Conservation (phyloP, 129 eudicot genomes). For the Rutidosis leptorrhynchoides region DNA sequence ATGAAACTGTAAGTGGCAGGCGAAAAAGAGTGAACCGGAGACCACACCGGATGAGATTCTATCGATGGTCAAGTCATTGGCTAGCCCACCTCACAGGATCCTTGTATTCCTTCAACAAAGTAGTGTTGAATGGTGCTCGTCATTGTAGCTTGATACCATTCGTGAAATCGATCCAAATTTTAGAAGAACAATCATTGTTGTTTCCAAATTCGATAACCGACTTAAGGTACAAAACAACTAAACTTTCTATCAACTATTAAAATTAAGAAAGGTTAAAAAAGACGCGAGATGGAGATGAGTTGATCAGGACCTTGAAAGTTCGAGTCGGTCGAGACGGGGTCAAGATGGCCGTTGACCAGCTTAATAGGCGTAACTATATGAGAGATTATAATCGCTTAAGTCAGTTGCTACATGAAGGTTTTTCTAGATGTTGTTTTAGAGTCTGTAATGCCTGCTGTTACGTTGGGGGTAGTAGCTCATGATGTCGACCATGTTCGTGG, state of each 20-base stretch:
- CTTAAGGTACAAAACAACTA: constrained; percentile 56
- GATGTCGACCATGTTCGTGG: no score
- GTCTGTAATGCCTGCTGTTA: no score
- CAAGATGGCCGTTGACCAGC: no score
- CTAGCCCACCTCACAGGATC: constrained; percentile 83
- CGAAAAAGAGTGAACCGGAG: constrained; percentile 90
- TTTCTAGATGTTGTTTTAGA: no score
- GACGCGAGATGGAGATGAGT: no score
- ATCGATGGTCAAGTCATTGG: constrained; percentile 85
- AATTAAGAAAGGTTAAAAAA: no score
- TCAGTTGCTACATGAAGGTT: no score
- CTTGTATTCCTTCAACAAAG: constrained; percentile 91
- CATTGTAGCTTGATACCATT: constrained; percentile 83
- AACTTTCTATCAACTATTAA: neutral
- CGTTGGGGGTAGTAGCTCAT: no score
- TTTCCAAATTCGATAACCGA: constrained; percentile 87
- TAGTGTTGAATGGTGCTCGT: constrained; percentile 95
- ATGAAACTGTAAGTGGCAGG: constrained; percentile 37
- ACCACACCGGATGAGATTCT: constrained; percentile 83
- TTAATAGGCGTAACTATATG: no score
- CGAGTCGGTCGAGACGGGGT: no score
- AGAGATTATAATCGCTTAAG: no score
- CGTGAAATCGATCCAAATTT: constrained; percentile 82
- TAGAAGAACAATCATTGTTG: constrained; percentile 65
- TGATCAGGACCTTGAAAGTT: no score